These are phyloP conservation scores for Mariannaea sp. DNA, from an alignment of 2,329 filamentous ascomycete genomes.

Conservation along the genomic window DNA sequence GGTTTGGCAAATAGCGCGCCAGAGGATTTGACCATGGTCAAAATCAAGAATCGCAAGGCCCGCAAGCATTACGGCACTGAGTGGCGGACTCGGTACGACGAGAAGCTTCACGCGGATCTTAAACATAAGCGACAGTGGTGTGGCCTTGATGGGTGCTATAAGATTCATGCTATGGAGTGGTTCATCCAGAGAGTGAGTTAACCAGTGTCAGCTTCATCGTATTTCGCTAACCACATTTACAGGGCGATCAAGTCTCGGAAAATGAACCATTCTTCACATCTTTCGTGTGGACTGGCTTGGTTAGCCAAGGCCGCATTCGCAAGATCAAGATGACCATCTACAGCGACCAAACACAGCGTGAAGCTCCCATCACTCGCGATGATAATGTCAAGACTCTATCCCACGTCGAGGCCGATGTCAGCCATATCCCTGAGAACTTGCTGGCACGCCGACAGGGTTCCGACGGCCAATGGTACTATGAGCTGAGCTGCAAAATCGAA, in stretches of 20 bases:
- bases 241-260: constrained; percentile 48
- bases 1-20: constrained; percentile 47
- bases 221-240: constrained; percentile 1
- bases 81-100: constrained; percentile 40
- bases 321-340: constrained; percentile 46
- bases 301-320: constrained; percentile 41
- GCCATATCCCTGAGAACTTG: constrained; percentile 46
- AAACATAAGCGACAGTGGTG: constrained; percentile 44
- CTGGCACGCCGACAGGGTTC: constrained; percentile 41
- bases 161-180: constrained; percentile 50
- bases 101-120: constrained; percentile 39
- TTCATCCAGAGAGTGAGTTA: constrained; percentile 46
- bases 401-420: constrained; percentile 47
- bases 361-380: constrained; percentile 45
- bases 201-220: not conserved
- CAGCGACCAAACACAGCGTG: constrained; percentile 38
- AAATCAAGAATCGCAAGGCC: constrained; percentile 47
- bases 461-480: constrained; percentile 48
- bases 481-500: constrained; percentile 47
- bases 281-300: constrained; percentile 41
- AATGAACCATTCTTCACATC: constrained; percentile 44
- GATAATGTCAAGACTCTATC: constrained; percentile 45
- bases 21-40: constrained; percentile 43
- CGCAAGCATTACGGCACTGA: constrained; percentile 52
- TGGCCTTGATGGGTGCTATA: constrained; percentile 44